Evolutionary conservation across 192 early-diverging fungal genomes (phyloP), one percentile per base, ranked within the genome.

Genomic region (Dimargaris cristalligena): DNA sequence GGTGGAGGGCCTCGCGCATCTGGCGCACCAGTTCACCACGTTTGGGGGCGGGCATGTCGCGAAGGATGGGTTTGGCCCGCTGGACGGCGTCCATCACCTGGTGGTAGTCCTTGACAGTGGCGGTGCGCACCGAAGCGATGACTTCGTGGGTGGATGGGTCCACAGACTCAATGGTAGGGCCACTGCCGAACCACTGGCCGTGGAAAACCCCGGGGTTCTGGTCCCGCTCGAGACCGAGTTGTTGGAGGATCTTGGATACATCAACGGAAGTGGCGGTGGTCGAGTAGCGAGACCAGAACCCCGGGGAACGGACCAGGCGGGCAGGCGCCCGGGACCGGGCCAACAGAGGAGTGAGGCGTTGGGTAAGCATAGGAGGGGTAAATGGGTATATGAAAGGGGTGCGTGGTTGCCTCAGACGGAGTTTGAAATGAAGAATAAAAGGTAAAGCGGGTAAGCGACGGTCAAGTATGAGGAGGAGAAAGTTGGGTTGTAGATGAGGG

Each of bases 21-120:
- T 87, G 83, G 28, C 89, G 78, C 31, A 97, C 79, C 48, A 97
- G 80, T 58, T 92, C 87, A 35, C 93, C 93, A 55, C 93, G 81
- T 63, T 82, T 77, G 23, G 93, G 93, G 29, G 84, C 83, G 16
- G 93, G 90, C 47, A 83, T 76, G 31, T 76, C 76, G 51, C 79
- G 68, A 78, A 81, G 86, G 33, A 79, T 71, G 30, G 66, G 73
- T 63, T 84, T 74, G 46, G 83, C 75, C 44, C 74, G 75, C 38
- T 80, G 71, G 60, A 84, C 83, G 44, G 73, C 70, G 34, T 77
- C 70, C 34, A 91, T 71, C 0, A 82, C 78, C 56, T 68, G 62
- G 64, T 86, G 63, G 38, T 88, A 67, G 60, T 90, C 84, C 26
- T 71, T 63, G 20, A 75, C 65, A 18, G 78, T 80, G 52, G 78